Base-by-base conservation (phyloP, 2,329 filamentous ascomycete genomes). In the Nemania abortiva region DNA sequence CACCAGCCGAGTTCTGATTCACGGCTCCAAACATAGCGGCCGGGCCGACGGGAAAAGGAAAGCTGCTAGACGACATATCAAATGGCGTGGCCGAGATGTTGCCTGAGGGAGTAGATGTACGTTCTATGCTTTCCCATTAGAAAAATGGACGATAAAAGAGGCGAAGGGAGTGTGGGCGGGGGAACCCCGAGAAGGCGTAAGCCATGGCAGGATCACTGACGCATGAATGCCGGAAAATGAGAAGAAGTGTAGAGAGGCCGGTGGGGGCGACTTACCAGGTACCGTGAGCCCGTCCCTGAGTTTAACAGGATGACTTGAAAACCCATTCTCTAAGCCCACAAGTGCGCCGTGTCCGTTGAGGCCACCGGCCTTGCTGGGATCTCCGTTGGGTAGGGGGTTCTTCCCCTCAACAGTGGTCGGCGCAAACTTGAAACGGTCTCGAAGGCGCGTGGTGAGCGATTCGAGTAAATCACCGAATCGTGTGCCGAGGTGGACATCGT, bases 401-500 rank as follows among this genome's bases (percentile, higher is more conserved):
- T 82, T 82, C 2, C 79, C 82, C 55, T 82, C 82, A 18, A 77
- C 80, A 15, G 82, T 81, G 4, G 84, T 84, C 6, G 88, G 87
- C 71, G 82, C 91, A 81, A 85, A 92, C 78, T 89, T 94, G 74
- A 96, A 93, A 6, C 92, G 88, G 73, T 90, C 90, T 63, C 92
- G 88, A 70, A 95, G 85, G 27, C 92, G 87, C 69, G 90, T 90
- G 0, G 92, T 94, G 49, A 96, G 82, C 1, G 91, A 92, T 75
- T 94, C 90, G n/a, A 95, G 87, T 56, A 95, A 86, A 75, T 95
- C 92, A 20, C 93, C 92, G 74, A 96, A 96, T 7, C 92, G 88
- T 68, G 92, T 94, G n/a, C 91, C 92, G 4, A 96, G 86, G 78
- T 96, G 93, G 7, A 95, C 92, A 73, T 96, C 93, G 76, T 96